Percentiles rank a stretch among this genome's conserved stretches.
Evolutionary conservation across 1,139 yeast genomes (phyloP).

Genomic region (Zygosaccharomyces sapae): DNA sequence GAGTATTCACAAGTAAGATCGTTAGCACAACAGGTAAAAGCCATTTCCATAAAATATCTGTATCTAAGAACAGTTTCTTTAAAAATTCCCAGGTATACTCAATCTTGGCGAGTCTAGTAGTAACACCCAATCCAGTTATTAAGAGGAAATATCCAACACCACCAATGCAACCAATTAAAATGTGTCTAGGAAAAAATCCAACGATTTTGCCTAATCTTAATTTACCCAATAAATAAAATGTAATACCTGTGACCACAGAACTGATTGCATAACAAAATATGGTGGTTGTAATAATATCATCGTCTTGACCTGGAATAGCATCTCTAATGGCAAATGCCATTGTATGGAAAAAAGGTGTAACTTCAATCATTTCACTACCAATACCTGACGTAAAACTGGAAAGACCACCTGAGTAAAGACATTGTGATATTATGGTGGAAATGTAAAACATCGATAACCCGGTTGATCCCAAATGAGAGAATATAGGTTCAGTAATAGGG

Average conservation of each 20-base stretch:
- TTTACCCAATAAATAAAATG: conserved; percentile 72
- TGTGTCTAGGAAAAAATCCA: conserved; percentile 94
- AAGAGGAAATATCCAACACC: conserved; percentile 94
- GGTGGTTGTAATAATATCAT: conserved; percentile 78
- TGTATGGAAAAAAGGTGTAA: conserved; percentile 93
- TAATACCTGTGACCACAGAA: conserved; percentile 79
- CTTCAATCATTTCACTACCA: conserved; percentile 98
- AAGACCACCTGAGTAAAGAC: conserved; percentile 84
- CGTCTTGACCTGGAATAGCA: conserved; percentile 51
- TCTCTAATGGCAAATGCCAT: conserved; percentile 75
- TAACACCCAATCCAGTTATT: conserved; percentile 86
- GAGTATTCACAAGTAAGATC: conserved; percentile 54
- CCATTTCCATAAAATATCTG: conserved; percentile 60
- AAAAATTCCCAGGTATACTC: conserved; percentile 59
- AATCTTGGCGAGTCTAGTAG: conserved; percentile 73
- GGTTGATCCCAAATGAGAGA: conserved; percentile 74
- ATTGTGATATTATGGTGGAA: conserved; percentile 81
- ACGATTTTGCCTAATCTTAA: conserved; percentile 78
- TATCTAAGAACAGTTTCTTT: conserved; percentile 42
- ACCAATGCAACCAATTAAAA: conserved; percentile 93
- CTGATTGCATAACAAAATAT: conserved; percentile 80
- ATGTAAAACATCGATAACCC: conserved; percentile 94
- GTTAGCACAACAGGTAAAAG: conserved; percentile 64
- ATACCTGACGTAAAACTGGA: conserved; percentile 84
- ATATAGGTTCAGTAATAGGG: conserved; percentile 78